A percentile compares a stretch with the other conserved stretches of the same genome.
These are phyloP conservation scores for Fusarium aywerte DNA, from an alignment of 2,329 filamentous ascomycete genomes.

Conservation along the genomic window DNA sequence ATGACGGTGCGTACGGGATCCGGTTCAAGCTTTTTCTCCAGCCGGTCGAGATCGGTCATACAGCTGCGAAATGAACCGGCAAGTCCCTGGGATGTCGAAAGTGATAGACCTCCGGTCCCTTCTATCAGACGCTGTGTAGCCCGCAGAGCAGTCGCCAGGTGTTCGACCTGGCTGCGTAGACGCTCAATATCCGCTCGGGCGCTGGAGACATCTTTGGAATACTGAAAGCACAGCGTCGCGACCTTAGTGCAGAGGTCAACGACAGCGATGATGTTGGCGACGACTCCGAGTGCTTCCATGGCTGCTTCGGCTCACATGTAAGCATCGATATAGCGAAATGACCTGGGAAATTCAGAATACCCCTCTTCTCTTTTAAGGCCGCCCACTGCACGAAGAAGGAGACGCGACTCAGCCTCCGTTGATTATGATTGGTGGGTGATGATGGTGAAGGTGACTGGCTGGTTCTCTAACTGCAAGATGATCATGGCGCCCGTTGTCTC, in stretches of 20 bases:
- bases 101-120: background rate
- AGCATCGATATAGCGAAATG: background rate
- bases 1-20: background rate
- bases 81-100: background rate
- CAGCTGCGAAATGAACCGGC: background rate
- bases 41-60: background rate
- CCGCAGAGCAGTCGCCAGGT: background rate
- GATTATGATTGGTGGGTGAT: background rate
- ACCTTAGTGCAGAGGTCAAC: background rate
- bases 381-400: background rate
- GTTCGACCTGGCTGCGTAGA: background rate
- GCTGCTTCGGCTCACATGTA: background rate
- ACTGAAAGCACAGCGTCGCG: background rate
- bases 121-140: background rate
- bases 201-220: slow-evolving; percentile 5
- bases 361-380: background rate
- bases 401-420: background rate
- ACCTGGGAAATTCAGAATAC: background rate
- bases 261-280: slow-evolving; percentile 7
- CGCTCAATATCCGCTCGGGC: slow-evolving; percentile 16
- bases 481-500: no score
- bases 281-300: slow-evolving; percentile 8
- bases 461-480: no score
- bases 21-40: slow-evolving; percentile 1
- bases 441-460: background rate